A percentile compares a stretch with the other conserved stretches of the same genome.
phyloP scores from a whole-genome alignment of 2,329 filamentous ascomycete species.

The Diaporthe sp. region DNA sequence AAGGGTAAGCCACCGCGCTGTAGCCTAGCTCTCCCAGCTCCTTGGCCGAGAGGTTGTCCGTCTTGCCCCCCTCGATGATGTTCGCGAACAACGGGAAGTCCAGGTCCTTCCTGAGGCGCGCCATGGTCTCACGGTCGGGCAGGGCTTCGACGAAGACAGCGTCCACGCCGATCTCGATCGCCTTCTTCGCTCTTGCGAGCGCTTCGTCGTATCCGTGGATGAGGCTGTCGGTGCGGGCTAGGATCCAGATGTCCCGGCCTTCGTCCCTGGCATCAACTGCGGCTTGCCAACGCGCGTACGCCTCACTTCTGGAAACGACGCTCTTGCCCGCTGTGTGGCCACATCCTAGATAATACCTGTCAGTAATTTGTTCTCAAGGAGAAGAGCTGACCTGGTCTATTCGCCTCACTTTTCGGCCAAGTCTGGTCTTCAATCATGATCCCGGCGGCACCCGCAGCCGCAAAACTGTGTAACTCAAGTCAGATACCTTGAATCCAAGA shows the following conservation, averaged over 20 bases:
- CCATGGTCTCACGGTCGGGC: background rate
- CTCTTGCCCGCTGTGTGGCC: background rate
- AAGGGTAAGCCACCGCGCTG: background rate
- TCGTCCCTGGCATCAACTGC: background rate
- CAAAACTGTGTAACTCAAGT: background rate
- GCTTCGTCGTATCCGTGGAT: background rate
- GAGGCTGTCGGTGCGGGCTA: slow-evolving; percentile 1
- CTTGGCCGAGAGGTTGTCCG: background rate
- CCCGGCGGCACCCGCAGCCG: background rate
- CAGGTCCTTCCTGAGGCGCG: background rate
- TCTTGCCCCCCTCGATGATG: slow-evolving; percentile 12
- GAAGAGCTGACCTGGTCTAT: background rate
- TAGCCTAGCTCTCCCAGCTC: background rate
- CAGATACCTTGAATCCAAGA: background rate
- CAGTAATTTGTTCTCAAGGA: background rate
- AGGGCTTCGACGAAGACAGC: background rate
- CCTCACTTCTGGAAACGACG: slow-evolving; percentile 1
- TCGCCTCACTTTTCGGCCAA: background rate
- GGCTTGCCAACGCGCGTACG: background rate
- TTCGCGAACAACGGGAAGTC: background rate
- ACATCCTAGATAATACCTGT: background rate
- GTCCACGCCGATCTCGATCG: slow-evolving; percentile 5
- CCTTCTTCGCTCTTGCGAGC: background rate
- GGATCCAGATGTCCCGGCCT: background rate
- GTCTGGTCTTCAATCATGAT: slow-evolving; percentile 5